Percentiles rank a stretch among this genome's conserved stretches.
Evolutionary conservation across 164 flowering plant genomes (phyloP).

Genomic region (Annona squamosa): DNA sequence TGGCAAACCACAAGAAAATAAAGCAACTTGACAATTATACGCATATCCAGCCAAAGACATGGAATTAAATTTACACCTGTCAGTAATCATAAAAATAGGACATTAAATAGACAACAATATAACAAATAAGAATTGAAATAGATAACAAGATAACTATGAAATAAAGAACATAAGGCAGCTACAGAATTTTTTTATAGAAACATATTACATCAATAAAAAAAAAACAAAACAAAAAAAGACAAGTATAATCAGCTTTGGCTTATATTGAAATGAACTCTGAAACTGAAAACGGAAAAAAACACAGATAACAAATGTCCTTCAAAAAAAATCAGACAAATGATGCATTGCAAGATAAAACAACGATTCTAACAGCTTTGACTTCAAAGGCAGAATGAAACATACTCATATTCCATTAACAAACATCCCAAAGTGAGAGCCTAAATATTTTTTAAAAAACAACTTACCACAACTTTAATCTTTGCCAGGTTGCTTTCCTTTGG

Average conservation of each 20-base stretch:
- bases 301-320: not conserved
- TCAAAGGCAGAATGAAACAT: not conserved
- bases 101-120: not conserved
- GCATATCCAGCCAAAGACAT: not conserved
- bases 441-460: conserved; percentile 9
- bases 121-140: not conserved
- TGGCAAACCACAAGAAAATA: conserved; percentile 2
- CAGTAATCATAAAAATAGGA: not conserved
- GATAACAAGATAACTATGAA: not conserved
- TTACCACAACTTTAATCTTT: conserved; percentile 95
- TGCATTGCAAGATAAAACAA: no score
- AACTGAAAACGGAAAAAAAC: no score
- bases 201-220: no score
- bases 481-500: conserved; percentile 76
- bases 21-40: not conserved
- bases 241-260: not conserved
- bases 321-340: no score
- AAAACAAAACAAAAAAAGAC: not conserved
- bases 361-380: no score
- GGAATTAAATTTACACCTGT: not conserved
- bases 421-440: not conserved
- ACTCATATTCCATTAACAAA: not conserved
- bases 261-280: not conserved
- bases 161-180: not conserved
- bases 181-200: not conserved